Evolutionary conservation across 2,329 filamentous ascomycete species (phyloP).

Genomic region (Bipolaris sorokiniana): DNA sequence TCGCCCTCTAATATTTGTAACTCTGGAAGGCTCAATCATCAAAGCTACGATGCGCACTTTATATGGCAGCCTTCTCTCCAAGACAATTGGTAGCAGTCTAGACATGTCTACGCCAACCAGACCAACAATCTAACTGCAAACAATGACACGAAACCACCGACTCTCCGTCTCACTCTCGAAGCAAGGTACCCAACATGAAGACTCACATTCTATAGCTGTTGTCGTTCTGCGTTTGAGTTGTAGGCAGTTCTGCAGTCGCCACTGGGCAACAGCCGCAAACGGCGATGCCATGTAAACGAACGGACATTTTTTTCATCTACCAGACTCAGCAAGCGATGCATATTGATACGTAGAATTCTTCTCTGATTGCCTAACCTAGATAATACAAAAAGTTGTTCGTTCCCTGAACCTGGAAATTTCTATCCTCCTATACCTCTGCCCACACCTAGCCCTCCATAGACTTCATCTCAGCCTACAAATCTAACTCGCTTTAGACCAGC

Average conservation of each 20-base stretch:
- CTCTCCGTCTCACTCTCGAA: too few relatives aligned
- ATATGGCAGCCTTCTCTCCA: not conserved
- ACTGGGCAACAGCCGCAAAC: too few relatives aligned
- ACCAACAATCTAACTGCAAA: not conserved
- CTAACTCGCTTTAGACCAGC: not conserved
- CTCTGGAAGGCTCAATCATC: not conserved
- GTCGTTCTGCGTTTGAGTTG: too few relatives aligned
- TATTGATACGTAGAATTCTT: not conserved
- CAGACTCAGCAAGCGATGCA: not conserved
- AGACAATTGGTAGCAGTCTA: conserved; percentile 3
- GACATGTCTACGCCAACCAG: not conserved
- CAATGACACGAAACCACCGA: not conserved
- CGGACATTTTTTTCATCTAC: too few relatives aligned
- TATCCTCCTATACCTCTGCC: not conserved
- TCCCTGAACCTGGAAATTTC: not conserved
- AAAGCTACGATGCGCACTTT: not conserved
- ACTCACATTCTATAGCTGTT: too few relatives aligned
- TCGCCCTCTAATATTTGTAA: not conserved
- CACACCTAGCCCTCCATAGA: not conserved
- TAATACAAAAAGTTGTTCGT: conserved; percentile 1
- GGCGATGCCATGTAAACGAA: too few relatives aligned
- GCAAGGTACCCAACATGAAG: not conserved
- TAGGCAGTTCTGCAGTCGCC: too few relatives aligned
- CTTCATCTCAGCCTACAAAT: not conserved
- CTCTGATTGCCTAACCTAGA: not conserved